Percentiles rank a stretch among this genome's conserved stretches.
phyloP scores from a whole-genome alignment of 106 monocot genomes.

The Phalaenopsis aphrodite region DNA sequence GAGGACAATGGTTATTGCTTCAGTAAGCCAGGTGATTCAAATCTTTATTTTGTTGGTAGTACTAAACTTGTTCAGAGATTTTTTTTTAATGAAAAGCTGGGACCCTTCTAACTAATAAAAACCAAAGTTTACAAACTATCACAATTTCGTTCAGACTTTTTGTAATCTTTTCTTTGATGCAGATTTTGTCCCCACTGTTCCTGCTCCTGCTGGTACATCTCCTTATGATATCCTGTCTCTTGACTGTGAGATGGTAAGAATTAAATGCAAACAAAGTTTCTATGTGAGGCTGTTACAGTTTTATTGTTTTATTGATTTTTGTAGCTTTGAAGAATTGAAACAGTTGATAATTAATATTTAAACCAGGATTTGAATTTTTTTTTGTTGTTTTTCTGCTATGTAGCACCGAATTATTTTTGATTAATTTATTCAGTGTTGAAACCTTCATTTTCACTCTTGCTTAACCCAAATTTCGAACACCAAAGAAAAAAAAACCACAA shows the following conservation, averaged over 20 bases:
- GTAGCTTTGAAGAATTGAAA: neutral
- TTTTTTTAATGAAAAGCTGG: too few species aligned
- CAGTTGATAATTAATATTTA: neutral
- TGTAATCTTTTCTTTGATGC: neutral
- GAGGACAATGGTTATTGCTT: conserved; percentile 87
- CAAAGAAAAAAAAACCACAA: neutral
- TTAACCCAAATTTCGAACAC: neutral
- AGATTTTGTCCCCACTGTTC: conserved; percentile 10
- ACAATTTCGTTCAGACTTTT: neutral
- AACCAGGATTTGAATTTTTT: neutral
- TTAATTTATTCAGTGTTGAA: neutral
- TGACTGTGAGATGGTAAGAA: conserved; percentile 11
- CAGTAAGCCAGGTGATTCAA: conserved; percentile 37
- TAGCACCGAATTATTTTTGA: neutral
- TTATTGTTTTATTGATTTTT: neutral
- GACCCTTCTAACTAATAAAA: too few species aligned
- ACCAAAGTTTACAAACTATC: too few species aligned
- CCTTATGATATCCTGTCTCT: conserved; percentile 3
- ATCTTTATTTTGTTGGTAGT: neutral
- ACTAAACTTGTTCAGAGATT: neutral
- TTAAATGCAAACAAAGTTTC: neutral
- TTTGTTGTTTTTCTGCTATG: neutral
- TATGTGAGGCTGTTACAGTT: neutral
- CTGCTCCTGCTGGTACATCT: neutral
- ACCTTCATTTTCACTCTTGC: neutral